These are phyloP conservation scores for Pseudogymnoascus sp. DNA, from an alignment of 2,329 filamentous ascomycete species.

Conservation along the genomic window DNA sequence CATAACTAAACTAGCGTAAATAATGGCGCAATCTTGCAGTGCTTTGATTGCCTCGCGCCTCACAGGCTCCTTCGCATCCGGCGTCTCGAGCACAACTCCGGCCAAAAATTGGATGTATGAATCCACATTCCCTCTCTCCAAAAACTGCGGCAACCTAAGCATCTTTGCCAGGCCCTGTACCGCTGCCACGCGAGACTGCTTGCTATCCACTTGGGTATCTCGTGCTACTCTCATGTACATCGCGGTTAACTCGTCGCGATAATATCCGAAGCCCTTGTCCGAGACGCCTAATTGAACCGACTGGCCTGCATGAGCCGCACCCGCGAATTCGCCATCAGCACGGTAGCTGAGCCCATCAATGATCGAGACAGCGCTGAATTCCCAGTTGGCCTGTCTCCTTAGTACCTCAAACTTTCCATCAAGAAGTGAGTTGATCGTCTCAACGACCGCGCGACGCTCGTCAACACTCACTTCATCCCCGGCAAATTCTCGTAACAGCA, in stretches of 20 bases:
- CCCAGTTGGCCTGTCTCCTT: not conserved
- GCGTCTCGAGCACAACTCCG: slow-evolving; percentile 13
- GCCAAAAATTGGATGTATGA: slow-evolving; percentile 16
- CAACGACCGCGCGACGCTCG: slow-evolving; percentile 20
- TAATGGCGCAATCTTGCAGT: slow-evolving; percentile 18
- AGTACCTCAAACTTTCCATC: slow-evolving; percentile 11
- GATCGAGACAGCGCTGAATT: not conserved
- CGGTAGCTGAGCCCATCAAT: not conserved
- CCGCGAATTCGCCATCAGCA: no score
- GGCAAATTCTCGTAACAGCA: slow-evolving; percentile 16
- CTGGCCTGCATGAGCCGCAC: no score
- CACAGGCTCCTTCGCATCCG: slow-evolving; percentile 11
- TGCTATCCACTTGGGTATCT: not conserved
- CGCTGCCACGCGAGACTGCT: slow-evolving; percentile 15
- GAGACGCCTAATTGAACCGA: not conserved
- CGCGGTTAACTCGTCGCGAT: not conserved
- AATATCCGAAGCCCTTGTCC: not conserved
- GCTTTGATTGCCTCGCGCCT: slow-evolving; percentile 16
- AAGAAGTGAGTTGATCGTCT: slow-evolving; percentile 23
- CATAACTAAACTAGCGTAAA: slow-evolving; percentile 18
- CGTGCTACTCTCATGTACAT: not conserved
- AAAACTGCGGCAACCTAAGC: slow-evolving; percentile 16
- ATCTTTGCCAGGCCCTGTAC: slow-evolving; percentile 22
- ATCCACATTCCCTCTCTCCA: not conserved
- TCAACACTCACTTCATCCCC: slow-evolving; percentile 14